Percentiles rank a stretch among this genome's conserved stretches.
These are phyloP conservation scores for Botryosphaeria dothidea DNA, from an alignment of 2,329 filamentous ascomycete species.

Conservation along the genomic window DNA sequence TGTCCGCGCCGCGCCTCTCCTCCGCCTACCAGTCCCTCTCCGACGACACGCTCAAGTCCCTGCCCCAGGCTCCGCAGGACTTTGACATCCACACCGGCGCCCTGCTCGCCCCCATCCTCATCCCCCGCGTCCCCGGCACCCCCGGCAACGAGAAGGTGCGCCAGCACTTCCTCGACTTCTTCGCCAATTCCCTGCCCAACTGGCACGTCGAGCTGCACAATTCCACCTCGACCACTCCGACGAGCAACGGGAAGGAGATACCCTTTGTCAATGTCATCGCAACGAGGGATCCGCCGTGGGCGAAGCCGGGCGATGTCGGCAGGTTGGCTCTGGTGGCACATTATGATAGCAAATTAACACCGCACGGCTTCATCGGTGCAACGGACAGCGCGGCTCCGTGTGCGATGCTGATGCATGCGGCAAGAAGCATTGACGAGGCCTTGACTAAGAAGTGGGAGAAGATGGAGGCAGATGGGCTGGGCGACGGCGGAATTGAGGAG, in stretches of 20 bases:
- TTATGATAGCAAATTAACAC: conserved; percentile 82
- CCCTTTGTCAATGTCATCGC: conserved; percentile 88
- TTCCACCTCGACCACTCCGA: conserved; percentile 80
- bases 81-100: conserved; percentile 77
- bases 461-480: conserved; percentile 63
- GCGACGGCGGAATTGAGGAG: conserved; percentile 54
- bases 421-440: conserved; percentile 75
- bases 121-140: conserved; percentile 85
- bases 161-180: conserved; percentile 82
- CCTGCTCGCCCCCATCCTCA: conserved; percentile 82
- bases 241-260: conserved; percentile 67
- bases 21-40: conserved; percentile 62
- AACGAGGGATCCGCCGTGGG: conserved; percentile 84
- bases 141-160: conserved; percentile 71
- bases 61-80: conserved; percentile 64
- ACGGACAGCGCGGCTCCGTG: conserved; percentile 93
- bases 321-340: conserved; percentile 87
- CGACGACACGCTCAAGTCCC: conserved; percentile 68
- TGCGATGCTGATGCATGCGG: conserved; percentile 87
- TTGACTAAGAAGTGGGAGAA: conserved; percentile 79
- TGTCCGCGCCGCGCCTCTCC: conserved; percentile 30
- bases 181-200: conserved; percentile 68
- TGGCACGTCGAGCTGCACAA: conserved; percentile 89
- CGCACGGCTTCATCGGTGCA: conserved; percentile 87
- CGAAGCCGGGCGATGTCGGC: conserved; percentile 70